Base-by-base conservation (phyloP, 768 basidiomycete genomes). In the Amylocystis lapponica region DNA sequence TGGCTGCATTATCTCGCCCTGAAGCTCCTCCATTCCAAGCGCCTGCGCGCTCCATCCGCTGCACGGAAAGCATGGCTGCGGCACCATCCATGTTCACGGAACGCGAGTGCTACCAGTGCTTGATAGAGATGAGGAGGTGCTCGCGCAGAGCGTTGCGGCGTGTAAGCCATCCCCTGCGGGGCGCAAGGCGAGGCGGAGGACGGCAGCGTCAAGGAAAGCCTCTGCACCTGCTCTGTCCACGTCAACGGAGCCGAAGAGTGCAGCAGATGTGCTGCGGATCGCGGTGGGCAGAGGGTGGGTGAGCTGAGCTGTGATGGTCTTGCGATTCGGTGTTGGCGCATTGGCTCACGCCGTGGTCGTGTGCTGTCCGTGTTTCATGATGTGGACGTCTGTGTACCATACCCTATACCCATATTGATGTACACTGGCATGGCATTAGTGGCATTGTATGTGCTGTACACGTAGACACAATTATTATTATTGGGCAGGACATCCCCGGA, bases 1-100 rank as follows among this genome's bases (percentile, higher is more conserved):
- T 96, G 93, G 93, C 66, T 95, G 16, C 88, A 93, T 55, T 93
- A 94, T 62, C 69, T 96, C 41, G 60, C 68, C n/a, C 61, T 64
- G 39, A 91, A 92, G 63, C 72, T 94, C 20, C 65, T 94, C 2
- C 66, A 76, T 20, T 70, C 70, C 26, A 92, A 92, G 60, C 74
- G 75, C 31, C 66, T 94, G 22, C 80, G 76, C 49, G 65, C 70
- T 27, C 81, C 86, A 1, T 47, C 64, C 16, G 56, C 47, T 13
- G 60, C 67, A 40, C 67, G 73, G 29, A 76, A 69, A 57, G 69
- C 50, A 20, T 44, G 47, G 22, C 52, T 57, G 13, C 40, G 27
- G 50, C 39, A 11, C 50, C 13, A 14, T 36, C 32, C 37, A 56
- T 63, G 21, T 85, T 76, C 59, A 72, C 72, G 2, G 86, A 89